Percentiles rank a stretch among this genome's conserved stretches.
These are phyloP conservation scores for Fusarium gaditjirri DNA, from an alignment of 2,329 filamentous ascomycete species.

Conservation along the genomic window DNA sequence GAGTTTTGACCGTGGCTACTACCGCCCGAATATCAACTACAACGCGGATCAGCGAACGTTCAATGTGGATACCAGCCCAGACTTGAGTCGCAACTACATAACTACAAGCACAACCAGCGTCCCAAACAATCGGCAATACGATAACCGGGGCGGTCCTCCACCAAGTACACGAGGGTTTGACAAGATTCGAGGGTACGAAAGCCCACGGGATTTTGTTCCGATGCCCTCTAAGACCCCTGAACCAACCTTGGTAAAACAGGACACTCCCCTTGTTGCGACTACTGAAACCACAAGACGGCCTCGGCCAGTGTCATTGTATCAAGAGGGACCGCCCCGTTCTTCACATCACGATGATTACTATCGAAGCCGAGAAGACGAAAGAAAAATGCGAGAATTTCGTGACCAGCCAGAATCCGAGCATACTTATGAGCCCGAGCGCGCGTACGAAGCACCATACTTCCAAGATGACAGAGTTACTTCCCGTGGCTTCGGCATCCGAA, in stretches of 20 bases:
- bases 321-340: constrained; percentile 58
- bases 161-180: constrained; percentile 77
- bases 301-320: constrained; percentile 64
- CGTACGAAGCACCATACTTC: constrained; percentile 49
- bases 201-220: constrained; percentile 57
- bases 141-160: constrained; percentile 65
- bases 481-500: constrained; percentile 65
- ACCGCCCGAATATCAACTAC: constrained; percentile 65
- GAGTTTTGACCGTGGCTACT: constrained; percentile 65
- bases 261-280: constrained; percentile 9
- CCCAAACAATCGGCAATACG: constrained; percentile 49
- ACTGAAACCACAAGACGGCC: constrained; percentile 46
- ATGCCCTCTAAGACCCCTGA: constrained; percentile 54
- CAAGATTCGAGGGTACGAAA: constrained; percentile 67
- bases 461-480: constrained; percentile 58
- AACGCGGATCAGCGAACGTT: constrained; percentile 58
- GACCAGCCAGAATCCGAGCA: constrained; percentile 53
- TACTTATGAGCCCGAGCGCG: constrained; percentile 40
- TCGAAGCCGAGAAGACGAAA: constrained; percentile 60
- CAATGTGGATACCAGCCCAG: constrained; percentile 58
- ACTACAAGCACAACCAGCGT: constrained; percentile 38
- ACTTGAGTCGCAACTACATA: constrained; percentile 57
- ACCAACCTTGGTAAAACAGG: constrained; percentile 42
- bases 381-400: constrained; percentile 54
- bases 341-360: constrained; percentile 61